Conservation (phyloP, 2,329 filamentous ascomycete species). For the Diaporthe sp. region DNA sequence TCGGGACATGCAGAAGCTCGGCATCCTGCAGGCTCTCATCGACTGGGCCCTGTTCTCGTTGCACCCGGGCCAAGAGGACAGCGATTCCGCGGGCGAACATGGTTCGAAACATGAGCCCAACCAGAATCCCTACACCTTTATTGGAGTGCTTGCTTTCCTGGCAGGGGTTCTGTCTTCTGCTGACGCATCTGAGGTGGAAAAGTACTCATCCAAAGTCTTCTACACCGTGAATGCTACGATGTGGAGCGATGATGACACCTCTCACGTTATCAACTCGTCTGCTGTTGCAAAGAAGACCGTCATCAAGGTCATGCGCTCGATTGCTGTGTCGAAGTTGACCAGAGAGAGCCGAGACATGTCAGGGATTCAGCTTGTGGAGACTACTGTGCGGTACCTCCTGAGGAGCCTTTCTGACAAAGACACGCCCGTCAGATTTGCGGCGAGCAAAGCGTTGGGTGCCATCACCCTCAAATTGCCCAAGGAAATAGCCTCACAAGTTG, state of each 20-base stretch:
- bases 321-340: constrained; percentile 74
- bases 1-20: constrained; percentile 85
- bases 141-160: constrained; percentile 84
- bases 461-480: constrained; percentile 82
- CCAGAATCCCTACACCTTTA: constrained; percentile 75
- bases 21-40: constrained; percentile 75
- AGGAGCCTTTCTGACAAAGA: constrained; percentile 86
- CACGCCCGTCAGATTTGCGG: constrained; percentile 88
- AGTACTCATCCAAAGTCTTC: constrained; percentile 75
- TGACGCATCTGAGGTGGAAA: constrained; percentile 79
- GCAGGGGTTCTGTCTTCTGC: constrained; percentile 78
- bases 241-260: constrained; percentile 57
- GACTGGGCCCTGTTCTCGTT: constrained; percentile 76
- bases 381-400: constrained; percentile 83
- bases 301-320: constrained; percentile 85
- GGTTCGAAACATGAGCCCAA: constrained; percentile 38
- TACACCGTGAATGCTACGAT: constrained; percentile 62
- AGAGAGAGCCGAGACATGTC: constrained; percentile 54
- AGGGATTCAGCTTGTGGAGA: constrained; percentile 74
- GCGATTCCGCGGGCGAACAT: constrained; percentile 31
- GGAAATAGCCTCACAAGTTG: constrained; percentile 86
- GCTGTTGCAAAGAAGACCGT: constrained; percentile 84
- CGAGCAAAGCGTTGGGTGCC: constrained; percentile 91
- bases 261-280: constrained; percentile 71
- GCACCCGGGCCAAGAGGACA: constrained; percentile 49